Evolutionary conservation across 2,329 filamentous ascomycete species (phyloP).

Genomic region (Pseudofabraea citricarpa): DNA sequence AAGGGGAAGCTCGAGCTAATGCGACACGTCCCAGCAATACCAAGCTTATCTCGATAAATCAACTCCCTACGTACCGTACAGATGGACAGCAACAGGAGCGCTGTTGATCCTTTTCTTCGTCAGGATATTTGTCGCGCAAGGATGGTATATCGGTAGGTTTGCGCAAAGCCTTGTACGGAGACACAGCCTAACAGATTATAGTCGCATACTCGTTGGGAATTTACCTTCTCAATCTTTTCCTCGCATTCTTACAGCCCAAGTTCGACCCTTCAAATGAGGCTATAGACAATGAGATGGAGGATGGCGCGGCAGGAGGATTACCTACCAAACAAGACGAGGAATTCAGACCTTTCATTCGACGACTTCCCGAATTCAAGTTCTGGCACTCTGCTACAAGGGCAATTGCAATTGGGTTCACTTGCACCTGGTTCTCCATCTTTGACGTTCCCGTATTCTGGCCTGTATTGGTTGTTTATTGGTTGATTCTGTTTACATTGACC

Average conservation of each 20-base stretch:
- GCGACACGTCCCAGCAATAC: conserved; percentile 61
- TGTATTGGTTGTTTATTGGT: conserved; percentile 96
- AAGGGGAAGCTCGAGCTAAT: conserved; percentile 13
- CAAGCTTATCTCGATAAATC: conserved; percentile 92
- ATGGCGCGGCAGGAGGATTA: conserved; percentile 74
- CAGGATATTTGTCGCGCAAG: conserved; percentile 86
- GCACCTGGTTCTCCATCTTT: conserved; percentile 91
- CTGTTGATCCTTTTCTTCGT: conserved; percentile 78
- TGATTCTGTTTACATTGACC: conserved; percentile 92
- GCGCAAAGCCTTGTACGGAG: conserved; percentile 5
- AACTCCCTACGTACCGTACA: conserved; percentile 82
- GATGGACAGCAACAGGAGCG: conserved; percentile 81
- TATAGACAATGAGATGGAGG: conserved; percentile 92
- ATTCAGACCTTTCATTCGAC: conserved; percentile 93
- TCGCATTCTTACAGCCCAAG: conserved; percentile 96
- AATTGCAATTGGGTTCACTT: conserved; percentile 74
- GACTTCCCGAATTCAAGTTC: conserved; percentile 99
- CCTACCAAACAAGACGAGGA: conserved; percentile 97
- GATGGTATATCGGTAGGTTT: conserved; percentile 91
- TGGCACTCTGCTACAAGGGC: conserved; percentile 95
- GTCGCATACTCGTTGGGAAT: conserved; percentile 97
- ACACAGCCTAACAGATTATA: conserved; percentile 30
- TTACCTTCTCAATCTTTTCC: conserved; percentile 98
- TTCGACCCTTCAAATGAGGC: conserved; percentile 94
- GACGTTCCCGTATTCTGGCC: conserved; percentile 99